Percentiles rank a stretch among this genome's conserved stretches.
phyloP scores from a whole-genome alignment of 2,329 filamentous ascomycete genomes.

The Alternaria arbusti region DNA sequence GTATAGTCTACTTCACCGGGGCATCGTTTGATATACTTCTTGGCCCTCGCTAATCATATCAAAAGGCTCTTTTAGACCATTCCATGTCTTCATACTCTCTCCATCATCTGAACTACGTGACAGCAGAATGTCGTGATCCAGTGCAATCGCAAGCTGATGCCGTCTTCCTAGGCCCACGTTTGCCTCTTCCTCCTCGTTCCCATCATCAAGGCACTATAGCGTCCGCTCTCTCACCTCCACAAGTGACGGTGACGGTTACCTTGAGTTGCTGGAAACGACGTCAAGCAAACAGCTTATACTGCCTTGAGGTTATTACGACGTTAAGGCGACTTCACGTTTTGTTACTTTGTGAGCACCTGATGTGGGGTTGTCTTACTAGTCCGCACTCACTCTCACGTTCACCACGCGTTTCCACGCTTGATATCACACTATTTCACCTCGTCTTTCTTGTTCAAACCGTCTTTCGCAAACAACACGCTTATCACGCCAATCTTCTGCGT shows the following conservation, averaged over 20 bases:
- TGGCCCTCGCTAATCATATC: not conserved
- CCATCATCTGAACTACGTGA: not conserved
- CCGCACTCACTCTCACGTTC: not conserved
- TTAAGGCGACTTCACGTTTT: not conserved
- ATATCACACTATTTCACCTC: not conserved
- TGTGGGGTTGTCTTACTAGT: not conserved
- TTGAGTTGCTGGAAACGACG: accelerated
- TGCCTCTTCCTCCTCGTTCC: not conserved
- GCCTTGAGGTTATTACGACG: not conserved
- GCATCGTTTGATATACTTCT: not conserved
- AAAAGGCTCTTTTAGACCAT: not conserved
- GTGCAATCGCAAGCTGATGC: not conserved
- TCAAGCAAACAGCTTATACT: not conserved
- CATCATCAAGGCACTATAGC: not conserved
- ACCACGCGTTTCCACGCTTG: slow-evolving; percentile 1
- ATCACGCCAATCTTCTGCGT: not conserved
- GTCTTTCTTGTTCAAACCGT: not conserved
- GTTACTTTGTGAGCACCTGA: not conserved
- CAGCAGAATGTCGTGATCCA: not conserved
- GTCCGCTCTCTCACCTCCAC: not conserved
- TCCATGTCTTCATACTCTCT: not conserved
- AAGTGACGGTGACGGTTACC: not conserved
- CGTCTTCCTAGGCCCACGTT: not conserved
- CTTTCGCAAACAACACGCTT: not conserved
- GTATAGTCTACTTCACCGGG: not conserved